Evolutionary conservation across 1,284 basidiomycete genomes (phyloP).

Genomic region (Cutaneotrichosporon mucoides): DNA sequence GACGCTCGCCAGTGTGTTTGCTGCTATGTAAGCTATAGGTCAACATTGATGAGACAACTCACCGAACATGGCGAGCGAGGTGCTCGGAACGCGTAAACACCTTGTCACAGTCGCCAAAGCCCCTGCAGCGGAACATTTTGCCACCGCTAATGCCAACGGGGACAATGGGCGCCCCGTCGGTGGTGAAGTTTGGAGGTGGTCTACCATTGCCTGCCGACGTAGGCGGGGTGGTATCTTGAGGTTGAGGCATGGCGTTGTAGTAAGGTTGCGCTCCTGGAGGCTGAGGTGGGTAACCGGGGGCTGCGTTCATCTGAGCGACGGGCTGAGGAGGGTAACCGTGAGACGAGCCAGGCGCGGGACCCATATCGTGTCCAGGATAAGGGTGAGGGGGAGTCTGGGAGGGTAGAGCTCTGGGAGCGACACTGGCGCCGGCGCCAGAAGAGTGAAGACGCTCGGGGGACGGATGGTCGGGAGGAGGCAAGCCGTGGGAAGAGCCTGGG

Average conservation of each 20-base stretch:
- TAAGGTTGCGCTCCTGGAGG: constrained; percentile 20
- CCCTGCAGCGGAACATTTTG: constrained; percentile 93
- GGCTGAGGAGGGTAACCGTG: constrained; percentile 37
- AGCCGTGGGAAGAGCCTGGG: constrained; percentile 34
- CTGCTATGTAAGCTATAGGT: constrained; percentile 51
- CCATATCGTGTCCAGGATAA: constrained; percentile 26
- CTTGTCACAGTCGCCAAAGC: constrained; percentile 93
- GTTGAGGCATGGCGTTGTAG: constrained; percentile 29
- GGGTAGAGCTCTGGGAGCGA: constrained; percentile 25
- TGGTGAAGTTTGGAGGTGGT: constrained; percentile 23
- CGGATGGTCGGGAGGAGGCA: constrained; percentile 20
- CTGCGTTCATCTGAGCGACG: constrained; percentile 34
- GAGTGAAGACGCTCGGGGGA: constrained; percentile 33
- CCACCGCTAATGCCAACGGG: constrained; percentile 48
- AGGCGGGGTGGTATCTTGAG: constrained; percentile 30
- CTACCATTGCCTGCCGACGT: constrained; percentile 19
- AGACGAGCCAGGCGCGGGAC: constrained; percentile 32
- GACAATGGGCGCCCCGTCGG: constrained; percentile 43
- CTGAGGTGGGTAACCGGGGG: constrained; percentile 30
- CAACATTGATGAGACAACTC: constrained; percentile 24
- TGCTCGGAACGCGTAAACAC: constrained; percentile 93
- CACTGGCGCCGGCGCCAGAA: constrained; percentile 19
- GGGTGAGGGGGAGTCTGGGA: too few relatives aligned
- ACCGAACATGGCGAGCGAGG: constrained; percentile 91
- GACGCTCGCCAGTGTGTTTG: constrained; percentile 95